These are phyloP conservation scores for Colletotrichum tofieldiae DNA, from an alignment of 2,329 filamentous ascomycete genomes.

Conservation along the genomic window DNA sequence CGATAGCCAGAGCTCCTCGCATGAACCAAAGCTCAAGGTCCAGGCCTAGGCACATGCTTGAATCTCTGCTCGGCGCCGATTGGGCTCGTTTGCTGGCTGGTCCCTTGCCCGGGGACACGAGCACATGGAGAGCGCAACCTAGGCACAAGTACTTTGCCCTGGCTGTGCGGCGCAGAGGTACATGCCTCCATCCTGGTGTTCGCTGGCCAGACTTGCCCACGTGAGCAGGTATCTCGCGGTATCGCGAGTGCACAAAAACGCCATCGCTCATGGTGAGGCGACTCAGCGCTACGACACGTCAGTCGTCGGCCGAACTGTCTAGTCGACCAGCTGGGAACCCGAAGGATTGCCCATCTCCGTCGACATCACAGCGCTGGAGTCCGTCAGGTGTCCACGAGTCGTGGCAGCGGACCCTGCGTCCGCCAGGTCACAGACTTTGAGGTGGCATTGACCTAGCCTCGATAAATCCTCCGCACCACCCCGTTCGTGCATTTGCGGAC, in stretches of 20 bases:
- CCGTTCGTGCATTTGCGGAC: slow-evolving; percentile 1
- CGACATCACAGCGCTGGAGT: neutral
- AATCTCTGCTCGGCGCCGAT: slow-evolving; percentile 5
- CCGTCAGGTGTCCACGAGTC: neutral
- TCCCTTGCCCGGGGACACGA: no score
- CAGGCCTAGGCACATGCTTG: slow-evolving; percentile 10
- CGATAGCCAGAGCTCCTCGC: neutral
- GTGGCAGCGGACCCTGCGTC: slow-evolving; percentile 6
- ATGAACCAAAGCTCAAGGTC: neutral
- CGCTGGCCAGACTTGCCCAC: slow-evolving; percentile 4
- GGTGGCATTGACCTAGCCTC: slow-evolving; percentile 17
- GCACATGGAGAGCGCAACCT: neutral
- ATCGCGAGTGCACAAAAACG: neutral
- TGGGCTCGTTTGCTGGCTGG: neutral
- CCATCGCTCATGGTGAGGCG: neutral
- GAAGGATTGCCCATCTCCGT: neutral
- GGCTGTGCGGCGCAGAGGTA: slow-evolving; percentile 15
- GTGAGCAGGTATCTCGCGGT: slow-evolving; percentile 9
- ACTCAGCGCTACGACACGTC: neutral
- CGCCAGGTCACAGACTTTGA: slow-evolving; percentile 21
- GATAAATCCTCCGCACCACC: slow-evolving; percentile 22
- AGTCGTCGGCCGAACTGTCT: slow-evolving; percentile 1
- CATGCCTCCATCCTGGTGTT: slow-evolving; percentile 7
- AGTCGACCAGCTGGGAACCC: neutral
- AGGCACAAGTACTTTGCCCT: slow-evolving; percentile 15